Conservation (phyloP, 352 stramenopile species). For the Chrysophaeum taylorii region DNA sequence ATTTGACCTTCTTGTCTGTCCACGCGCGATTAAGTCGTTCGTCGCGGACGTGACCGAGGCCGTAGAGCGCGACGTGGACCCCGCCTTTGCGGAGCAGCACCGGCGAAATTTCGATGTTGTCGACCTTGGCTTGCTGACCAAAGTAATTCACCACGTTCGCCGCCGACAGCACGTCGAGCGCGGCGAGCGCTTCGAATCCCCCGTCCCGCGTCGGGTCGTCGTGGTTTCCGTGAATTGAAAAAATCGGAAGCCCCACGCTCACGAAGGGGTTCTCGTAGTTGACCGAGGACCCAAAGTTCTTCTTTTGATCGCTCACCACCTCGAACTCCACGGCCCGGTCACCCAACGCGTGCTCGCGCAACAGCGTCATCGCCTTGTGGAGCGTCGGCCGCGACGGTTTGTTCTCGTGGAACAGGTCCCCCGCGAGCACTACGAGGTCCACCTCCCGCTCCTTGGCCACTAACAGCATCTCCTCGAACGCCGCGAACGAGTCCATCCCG, state of each 20-base stretch:
- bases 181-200: conserved; percentile 62
- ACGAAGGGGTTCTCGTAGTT: conserved; percentile 90
- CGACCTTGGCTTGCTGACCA: conserved; percentile 68
- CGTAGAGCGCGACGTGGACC: conserved; percentile 91
- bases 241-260: conserved; percentile 77
- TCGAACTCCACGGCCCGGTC: conserved; percentile 47
- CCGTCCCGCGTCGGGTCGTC: conserved; percentile 91
- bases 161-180: conserved; percentile 83
- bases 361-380: conserved; percentile 89
- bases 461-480: conserved; percentile 65
- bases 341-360: conserved; percentile 87
- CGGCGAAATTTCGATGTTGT: conserved; percentile 86
- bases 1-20: conserved; percentile 83
- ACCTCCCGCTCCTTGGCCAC: conserved; percentile 46
- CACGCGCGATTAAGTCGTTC: conserved; percentile 96
- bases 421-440: conserved; percentile 83
- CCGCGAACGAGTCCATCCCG: conserved; percentile 75
- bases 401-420: conserved; percentile 98
- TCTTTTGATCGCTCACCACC: conserved; percentile 61
- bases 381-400: conserved; percentile 88
- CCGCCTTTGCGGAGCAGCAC: conserved; percentile 86
- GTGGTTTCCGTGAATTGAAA: conserved; percentile 98
- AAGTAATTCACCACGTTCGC: conserved; percentile 99
- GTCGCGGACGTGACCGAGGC: conserved; percentile 93
- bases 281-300: conserved; percentile 66